Evolutionary conservation across 1,284 basidiomycete species (phyloP).

Genomic region (Pterulicium gracile): DNA sequence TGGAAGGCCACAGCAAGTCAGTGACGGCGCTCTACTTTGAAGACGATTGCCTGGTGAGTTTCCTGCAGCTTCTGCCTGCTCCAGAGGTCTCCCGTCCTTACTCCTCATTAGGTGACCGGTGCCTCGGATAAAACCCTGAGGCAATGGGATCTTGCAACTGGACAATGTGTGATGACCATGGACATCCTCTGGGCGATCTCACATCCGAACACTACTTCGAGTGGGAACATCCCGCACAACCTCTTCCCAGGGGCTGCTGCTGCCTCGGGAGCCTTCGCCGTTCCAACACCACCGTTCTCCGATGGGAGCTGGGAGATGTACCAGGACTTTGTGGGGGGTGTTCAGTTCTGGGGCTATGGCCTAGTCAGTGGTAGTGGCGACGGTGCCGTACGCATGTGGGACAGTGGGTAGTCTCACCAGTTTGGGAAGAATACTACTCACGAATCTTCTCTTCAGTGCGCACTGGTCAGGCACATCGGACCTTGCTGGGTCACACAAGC

Average conservation of each 20-base stretch:
- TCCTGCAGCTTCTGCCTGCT: slow-evolving; percentile 2
- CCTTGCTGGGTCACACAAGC: slow-evolving; percentile 86
- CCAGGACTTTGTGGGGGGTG: slow-evolving; percentile 93
- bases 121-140: slow-evolving; percentile 97
- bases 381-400: slow-evolving; percentile 98
- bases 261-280: slow-evolving; percentile 59
- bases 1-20: slow-evolving; percentile 89
- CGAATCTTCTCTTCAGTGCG: slow-evolving; percentile 61
- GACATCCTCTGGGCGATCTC: slow-evolving; percentile 99
- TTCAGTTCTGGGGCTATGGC: slow-evolving; percentile 99
- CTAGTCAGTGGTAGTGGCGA: slow-evolving; percentile 95
- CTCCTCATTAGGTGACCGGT: slow-evolving; percentile 69
- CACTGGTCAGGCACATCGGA: slow-evolving; percentile 94
- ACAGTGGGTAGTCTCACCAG: slow-evolving; percentile 52
- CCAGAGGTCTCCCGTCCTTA: slow-evolving; percentile 8
- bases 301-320: slow-evolving; percentile 95
- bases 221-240: slow-evolving; percentile 28
- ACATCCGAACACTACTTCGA: slow-evolving; percentile 55
- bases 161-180: slow-evolving; percentile 98
- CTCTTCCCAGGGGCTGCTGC: slow-evolving; percentile 45
- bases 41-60: slow-evolving; percentile 79
- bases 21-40: slow-evolving; percentile 95
- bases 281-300: slow-evolving; percentile 78
- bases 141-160: slow-evolving; percentile 96
- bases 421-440: slow-evolving; percentile 6